Evolutionary conservation across 1,284 basidiomycete species (phyloP).

Genomic region (Naganishia cerealis): DNA sequence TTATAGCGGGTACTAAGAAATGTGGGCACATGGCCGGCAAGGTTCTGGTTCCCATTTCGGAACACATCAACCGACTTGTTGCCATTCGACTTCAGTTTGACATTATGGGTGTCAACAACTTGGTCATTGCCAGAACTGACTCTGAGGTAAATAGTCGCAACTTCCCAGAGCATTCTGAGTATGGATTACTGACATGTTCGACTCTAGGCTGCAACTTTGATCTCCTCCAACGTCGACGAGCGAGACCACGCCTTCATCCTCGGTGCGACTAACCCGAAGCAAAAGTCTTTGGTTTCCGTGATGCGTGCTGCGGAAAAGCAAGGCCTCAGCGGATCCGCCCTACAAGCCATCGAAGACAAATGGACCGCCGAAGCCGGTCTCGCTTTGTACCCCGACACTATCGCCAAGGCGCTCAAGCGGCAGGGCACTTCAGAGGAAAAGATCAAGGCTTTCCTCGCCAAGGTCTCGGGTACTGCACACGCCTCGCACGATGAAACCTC

Average conservation of each 20-base stretch:
- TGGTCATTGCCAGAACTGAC: constrained; percentile 73
- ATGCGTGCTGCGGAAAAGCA: constrained; percentile 80
- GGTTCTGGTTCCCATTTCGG: constrained; percentile 66
- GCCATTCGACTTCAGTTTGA: constrained; percentile 76
- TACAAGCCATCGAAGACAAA: constrained; percentile 84
- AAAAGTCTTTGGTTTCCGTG: constrained; percentile 70
- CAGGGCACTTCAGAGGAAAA: constrained; percentile 59
- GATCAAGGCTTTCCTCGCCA: constrained; percentile 46
- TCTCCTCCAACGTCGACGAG: constrained; percentile 94
- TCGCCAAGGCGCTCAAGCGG: constrained; percentile 70
- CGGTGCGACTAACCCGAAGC: constrained; percentile 75
- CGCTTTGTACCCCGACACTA: constrained; percentile 72
- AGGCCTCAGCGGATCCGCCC: constrained; percentile 74
- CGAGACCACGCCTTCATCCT: constrained; percentile 96
- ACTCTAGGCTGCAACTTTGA: constrained; percentile 76
- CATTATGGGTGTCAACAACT: constrained; percentile 75
- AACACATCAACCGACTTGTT: constrained; percentile 76
- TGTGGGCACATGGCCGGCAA: constrained; percentile 75
- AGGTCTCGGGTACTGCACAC: constrained; percentile 52
- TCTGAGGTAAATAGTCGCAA: constrained; percentile 58
- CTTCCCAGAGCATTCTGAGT: too few species aligned
- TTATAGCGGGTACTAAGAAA: constrained; percentile 52
- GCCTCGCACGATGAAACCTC: constrained; percentile 71
- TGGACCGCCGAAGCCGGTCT: constrained; percentile 79
- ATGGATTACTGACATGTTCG: background rate